Base-by-base conservation (phyloP, 2,329 filamentous ascomycete genomes). In the Neofusicoccum kwambonambiense region DNA sequence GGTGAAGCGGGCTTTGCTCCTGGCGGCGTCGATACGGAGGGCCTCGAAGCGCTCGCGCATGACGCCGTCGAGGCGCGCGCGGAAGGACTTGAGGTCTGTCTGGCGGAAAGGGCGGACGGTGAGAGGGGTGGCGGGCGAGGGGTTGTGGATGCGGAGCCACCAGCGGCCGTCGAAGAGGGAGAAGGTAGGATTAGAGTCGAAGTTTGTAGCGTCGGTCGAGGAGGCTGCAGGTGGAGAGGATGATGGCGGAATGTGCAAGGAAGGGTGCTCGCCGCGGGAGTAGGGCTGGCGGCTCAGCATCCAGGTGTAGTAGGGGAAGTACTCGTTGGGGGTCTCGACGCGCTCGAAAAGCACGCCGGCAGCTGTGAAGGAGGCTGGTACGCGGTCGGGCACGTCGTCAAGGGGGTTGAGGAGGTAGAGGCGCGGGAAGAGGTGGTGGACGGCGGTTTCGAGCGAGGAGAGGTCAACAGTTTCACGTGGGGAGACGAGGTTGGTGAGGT, bases 131-230 rank as follows among this genome's bases (percentile, higher is more conserved):
- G 42, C 13, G 1, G 67, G 54, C 1, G 70, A 70, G 4, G 69
- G 64, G 17, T 82, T 76, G 34, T 72, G 70, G 11, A 87, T 64
- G 2, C 77, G 79, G 56, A 87, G 76, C 86, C 86, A 88, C 72
- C 78, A 87, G 19, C 86, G 78, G 52, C 80, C 78, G 69, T 87
- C 85, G 78, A 84, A 87, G 15, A 88, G 77, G 4, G 75, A 74
- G 73, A 77, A 83, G 17, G 57, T 7, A 12, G 42, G 27, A 6
- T 44, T 31, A 37, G 51, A 42, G 45, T 52, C 22, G 31, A 19
- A 35, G 15, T 58, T 52, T 13, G 22, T 44, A 15, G 11, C 52
- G 11, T 34, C 15, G 54, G 7, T 11, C 15, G 37, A 15, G 50
- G n/a, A 27, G 44, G 17, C 60, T 44, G 31, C 47, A 17, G 31